Base-by-base conservation (phyloP, 495 filamentous ascomycete genomes). In the Parathielavia hyrcaniae region DNA sequence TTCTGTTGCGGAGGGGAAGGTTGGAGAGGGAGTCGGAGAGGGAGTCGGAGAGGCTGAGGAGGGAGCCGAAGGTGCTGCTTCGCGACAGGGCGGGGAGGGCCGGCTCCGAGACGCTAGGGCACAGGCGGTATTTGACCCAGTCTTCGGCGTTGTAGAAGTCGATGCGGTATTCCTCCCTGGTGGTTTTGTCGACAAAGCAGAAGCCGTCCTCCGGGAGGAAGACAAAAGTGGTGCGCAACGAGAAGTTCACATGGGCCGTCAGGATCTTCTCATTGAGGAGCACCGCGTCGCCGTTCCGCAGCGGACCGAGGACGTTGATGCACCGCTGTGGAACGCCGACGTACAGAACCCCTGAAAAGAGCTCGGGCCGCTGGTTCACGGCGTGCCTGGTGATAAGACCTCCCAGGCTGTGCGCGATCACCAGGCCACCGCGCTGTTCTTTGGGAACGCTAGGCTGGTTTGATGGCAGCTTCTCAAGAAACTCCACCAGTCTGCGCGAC, bases 191-290 rank as follows among this genome's bases (percentile, higher is more conserved):
- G 64, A 96, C 79, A 66, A 96, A 98, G 71, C 91, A 95, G 66
- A 83, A 81, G 0, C 91, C 91, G 63, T 91, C 85, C 58, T 96
- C 87, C 4, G 93, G 92, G 1, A 98, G 79, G 20, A 97, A 84
- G 20, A 86, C 81, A 63, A 86, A 98, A 54, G 81, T 88, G 3
- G 89, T 96, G 8, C 92, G 86, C 41, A 98, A 81, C 1, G 88
- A 90, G 71, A 98, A 97, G 70, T 92, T 95, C 50, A 96, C 91
- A 70, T 96, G 90, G 0, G 93, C 91, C 1, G 91, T 96, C 2
- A 98, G 78, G 2, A 97, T 88, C 56, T 89, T 88, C 20, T 90
- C 90, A 66, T 90, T 95, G 36, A 98, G 73, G 4, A 96, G 77
- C 1, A 97, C 93, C 26, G 90, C 86, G 66, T 97, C 92, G 13